Percentiles rank a stretch among this genome's conserved stretches.
phyloP scores from a whole-genome alignment of 2,329 filamentous ascomycete species.

The Pseudogymnoascus sp. region DNA sequence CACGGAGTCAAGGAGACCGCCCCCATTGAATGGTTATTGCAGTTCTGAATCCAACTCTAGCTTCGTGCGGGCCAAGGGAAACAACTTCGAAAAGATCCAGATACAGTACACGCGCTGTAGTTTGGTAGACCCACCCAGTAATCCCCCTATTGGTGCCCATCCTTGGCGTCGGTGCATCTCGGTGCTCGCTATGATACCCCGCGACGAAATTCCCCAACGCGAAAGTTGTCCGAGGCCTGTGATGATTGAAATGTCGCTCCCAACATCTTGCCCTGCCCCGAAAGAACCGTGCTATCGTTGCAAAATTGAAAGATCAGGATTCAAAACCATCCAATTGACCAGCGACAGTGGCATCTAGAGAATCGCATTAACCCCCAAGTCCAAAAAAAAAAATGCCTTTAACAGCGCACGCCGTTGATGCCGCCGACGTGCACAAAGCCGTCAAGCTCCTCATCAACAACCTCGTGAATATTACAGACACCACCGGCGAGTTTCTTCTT shows the following conservation, averaged over 20 bases:
- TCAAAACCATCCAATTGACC: not conserved
- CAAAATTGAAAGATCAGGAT: not conserved
- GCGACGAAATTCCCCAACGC: not conserved
- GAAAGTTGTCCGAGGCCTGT: not conserved
- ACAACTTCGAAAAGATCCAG: not conserved
- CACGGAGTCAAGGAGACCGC: not conserved
- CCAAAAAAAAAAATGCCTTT: slow-evolving; percentile 30
- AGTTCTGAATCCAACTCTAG: not conserved
- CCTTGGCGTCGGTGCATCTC: slow-evolving; percentile 6
- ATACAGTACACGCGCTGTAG: not conserved
- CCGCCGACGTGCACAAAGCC: slow-evolving; percentile 41
- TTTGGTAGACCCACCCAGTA: not conserved
- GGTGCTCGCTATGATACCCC: not conserved
- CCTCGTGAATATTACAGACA: slow-evolving; percentile 70
- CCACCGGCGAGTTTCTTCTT: slow-evolving; percentile 66
- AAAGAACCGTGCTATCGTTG: not conserved
- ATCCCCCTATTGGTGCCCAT: not conserved
- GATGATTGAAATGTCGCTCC: not conserved
- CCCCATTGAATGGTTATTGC: not conserved
- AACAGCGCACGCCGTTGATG: slow-evolving; percentile 32
- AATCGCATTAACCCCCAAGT: not conserved
- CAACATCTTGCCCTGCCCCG: not conserved
- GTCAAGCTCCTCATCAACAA: slow-evolving; percentile 65
- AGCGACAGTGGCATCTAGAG: not conserved
- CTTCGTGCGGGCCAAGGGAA: not conserved